Base-by-base conservation (phyloP, 805 yeast species). In the Spathaspora hagerdaliae region DNA sequence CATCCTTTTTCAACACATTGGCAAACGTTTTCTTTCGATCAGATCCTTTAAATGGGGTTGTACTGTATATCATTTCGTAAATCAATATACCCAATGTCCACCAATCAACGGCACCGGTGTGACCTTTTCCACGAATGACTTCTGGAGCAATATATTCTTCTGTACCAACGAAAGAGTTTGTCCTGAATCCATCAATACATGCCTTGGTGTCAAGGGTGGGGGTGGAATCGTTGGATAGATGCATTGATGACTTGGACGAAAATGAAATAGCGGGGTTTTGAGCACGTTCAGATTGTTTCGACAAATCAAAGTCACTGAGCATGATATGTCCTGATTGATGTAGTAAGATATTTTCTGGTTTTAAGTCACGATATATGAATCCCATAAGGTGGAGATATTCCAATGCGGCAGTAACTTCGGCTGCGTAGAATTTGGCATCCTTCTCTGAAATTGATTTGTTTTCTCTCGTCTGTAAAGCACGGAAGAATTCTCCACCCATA, bases 71-170 rank as follows among this genome's bases (percentile, higher is more conserved):
- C 99, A 94, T 94, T 61, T 94, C 99, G 64, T 82, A 95, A 24
- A 90, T 72, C 56, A 94, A 75, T 15, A 94, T 90, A 3, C 99
- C 99, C 52, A 94, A 71, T 0, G 99, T 94, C 99, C 99, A 94
- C 99, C 99, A 94, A 64, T 94, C 99, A 13, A 94, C 99, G 0
- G 98, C 97, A 7, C 92, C 85, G 1, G 98, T 92, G 58, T 94
- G 99, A 1, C 99, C 99, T 55, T 91, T 87, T 1, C 98, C 98
- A 62, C 94, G 74, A 44, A 94, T 94, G 5, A 94, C 99, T 59
- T 94, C 99, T 0, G 99, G 99, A 0, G 99, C 98, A 57, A 94
- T 90, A 63, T 94, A 94, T 61, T 94, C 99, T 61, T 94, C 99
- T 0, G 99, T 94, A 1, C 99, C 99, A 32, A 94, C 99, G 73